phyloP scores from a whole-genome alignment of 345 rosid genomes.

The Psidium friedrichsthalianum region DNA sequence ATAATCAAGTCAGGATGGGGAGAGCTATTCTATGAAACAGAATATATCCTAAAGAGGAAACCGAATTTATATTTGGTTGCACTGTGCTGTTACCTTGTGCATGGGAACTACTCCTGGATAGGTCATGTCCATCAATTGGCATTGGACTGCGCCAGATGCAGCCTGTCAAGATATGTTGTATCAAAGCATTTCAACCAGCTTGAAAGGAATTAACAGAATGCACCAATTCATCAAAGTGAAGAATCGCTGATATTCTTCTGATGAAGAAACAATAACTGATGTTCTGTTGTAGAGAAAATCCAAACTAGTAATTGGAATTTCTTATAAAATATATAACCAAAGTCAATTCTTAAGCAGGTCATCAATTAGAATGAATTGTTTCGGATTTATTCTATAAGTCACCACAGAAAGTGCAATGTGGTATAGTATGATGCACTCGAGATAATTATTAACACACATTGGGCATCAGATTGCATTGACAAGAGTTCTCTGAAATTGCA shows the following conservation, averaged over 20 bases:
- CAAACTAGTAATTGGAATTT: background rate
- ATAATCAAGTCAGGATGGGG: background rate
- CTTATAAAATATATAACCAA: background rate
- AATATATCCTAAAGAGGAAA: background rate
- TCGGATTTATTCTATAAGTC: background rate
- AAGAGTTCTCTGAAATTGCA: background rate
- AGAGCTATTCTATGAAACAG: background rate
- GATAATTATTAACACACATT: background rate
- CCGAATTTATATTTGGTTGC: background rate
- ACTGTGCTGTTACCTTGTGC: slow-evolving; percentile 56
- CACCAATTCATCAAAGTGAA: background rate
- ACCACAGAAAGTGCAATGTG: background rate
- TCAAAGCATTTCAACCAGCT: background rate
- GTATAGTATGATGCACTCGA: background rate
- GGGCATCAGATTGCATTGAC: background rate
- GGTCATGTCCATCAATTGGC: slow-evolving; percentile 95
- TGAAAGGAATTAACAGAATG: background rate
- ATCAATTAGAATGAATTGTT: background rate
- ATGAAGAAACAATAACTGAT: background rate
- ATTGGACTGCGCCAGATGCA: slow-evolving; percentile 98
- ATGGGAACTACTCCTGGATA: slow-evolving; percentile 94
- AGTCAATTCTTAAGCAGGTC: background rate
- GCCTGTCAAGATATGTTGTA: slow-evolving; percentile 30
- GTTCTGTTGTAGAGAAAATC: background rate
- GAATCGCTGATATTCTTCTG: background rate